phyloP scores from a whole-genome alignment of 169 alveolate genomes.

The Cryptosporidium muris region DNA sequence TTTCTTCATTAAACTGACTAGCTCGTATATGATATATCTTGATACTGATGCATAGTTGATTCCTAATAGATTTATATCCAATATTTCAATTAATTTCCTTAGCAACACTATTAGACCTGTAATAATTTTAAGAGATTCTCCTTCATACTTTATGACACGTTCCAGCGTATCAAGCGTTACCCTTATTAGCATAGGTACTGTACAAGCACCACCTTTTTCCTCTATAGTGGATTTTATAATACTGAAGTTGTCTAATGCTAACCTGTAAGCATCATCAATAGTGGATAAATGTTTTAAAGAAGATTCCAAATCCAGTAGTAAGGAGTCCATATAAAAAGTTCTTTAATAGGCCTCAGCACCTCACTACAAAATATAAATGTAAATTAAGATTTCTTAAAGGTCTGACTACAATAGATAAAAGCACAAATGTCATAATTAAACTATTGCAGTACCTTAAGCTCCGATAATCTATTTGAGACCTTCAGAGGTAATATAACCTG shows the following conservation, averaged over 20 bases:
- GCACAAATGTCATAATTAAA: too few species aligned
- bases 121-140: constrained; percentile 1
- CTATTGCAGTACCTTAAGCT: too few species aligned
- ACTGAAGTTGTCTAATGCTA: constrained; percentile 29
- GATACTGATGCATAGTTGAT: constrained; percentile 18
- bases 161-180: constrained; percentile 41
- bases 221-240: constrained; percentile 24
- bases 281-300: constrained; percentile 16
- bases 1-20: constrained; percentile 1
- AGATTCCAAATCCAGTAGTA: constrained; percentile 39
- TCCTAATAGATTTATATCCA: constrained; percentile 56
- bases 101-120: constrained; percentile 33
- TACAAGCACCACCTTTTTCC: background rate
- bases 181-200: constrained; percentile 22
- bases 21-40: constrained; percentile 1
- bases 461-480: too few species aligned
- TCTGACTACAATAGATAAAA: too few species aligned
- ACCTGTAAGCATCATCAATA: constrained; percentile 17
- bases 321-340: constrained; percentile 30
- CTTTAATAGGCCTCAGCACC: background rate
- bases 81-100: constrained; percentile 8
- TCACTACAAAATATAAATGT: background rate
- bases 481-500: too few species aligned
- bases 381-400: background rate
- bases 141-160: constrained; percentile 1